These are phyloP conservation scores for Pseudonitzschia delicatissima DNA, from an alignment of 108 stramenopile species.

Conservation along the genomic window DNA sequence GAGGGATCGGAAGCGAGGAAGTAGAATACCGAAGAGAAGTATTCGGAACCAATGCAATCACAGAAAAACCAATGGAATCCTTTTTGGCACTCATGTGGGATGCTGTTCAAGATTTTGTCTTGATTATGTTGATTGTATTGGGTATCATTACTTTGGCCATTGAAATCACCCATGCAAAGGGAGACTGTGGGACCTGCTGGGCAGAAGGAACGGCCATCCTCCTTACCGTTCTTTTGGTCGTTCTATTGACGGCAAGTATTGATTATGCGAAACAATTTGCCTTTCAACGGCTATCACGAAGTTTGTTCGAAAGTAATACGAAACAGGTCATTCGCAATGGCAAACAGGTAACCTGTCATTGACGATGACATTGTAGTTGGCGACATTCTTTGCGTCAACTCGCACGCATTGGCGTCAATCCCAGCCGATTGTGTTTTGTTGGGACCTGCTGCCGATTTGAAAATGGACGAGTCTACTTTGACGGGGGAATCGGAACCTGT, in stretches of 20 bases:
- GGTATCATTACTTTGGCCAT: slow-evolving; percentile 85
- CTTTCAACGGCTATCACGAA: slow-evolving; percentile 83
- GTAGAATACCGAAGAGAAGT: slow-evolving; percentile 56
- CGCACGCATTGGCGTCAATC: slow-evolving; percentile 78
- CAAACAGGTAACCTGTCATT: slow-evolving; percentile 58
- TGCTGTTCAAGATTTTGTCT: slow-evolving; percentile 91
- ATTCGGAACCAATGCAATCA: slow-evolving; percentile 74
- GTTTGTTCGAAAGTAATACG: slow-evolving; percentile 74
- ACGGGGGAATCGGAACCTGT: slow-evolving; percentile 94
- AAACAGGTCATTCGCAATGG: slow-evolving; percentile 88
- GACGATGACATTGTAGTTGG: slow-evolving; percentile 96
- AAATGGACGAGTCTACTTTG: slow-evolving; percentile 88
- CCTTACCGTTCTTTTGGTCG: slow-evolving; percentile 84
- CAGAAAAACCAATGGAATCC: slow-evolving; percentile 67
- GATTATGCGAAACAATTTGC: slow-evolving; percentile 95
- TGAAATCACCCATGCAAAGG: slow-evolving; percentile 44
- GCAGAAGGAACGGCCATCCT: slow-evolving; percentile 94
- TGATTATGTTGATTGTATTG: slow-evolving; percentile 89
- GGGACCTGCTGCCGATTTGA: slow-evolving; percentile 80
- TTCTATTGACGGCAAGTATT: slow-evolving; percentile 88
- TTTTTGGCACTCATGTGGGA: slow-evolving; percentile 86
- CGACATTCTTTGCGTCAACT: slow-evolving; percentile 91
- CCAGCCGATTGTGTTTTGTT: slow-evolving; percentile 95
- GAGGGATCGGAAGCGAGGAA: slow-evolving; percentile 61
- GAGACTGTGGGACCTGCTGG: slow-evolving; percentile 74